Conservation (phyloP, 2,329 filamentous ascomycete genomes). For the Chaetothyriales sp. region DNA sequence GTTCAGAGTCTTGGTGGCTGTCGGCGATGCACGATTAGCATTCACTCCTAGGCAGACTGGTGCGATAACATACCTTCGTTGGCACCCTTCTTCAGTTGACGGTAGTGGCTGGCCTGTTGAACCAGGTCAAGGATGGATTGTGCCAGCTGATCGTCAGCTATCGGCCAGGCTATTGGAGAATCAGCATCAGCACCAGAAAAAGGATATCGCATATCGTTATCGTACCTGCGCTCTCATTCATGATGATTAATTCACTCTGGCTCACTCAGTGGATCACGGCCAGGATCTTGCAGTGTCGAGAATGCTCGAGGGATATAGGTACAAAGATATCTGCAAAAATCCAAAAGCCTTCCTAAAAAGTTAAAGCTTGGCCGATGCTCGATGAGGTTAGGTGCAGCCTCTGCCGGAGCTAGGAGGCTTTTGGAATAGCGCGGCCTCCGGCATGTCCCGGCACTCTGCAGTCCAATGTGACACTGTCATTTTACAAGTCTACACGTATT, state of each 20-base stretch:
- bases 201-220: background rate
- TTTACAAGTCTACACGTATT: no score
- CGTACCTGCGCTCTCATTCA: conserved; percentile 4
- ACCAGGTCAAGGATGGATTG: conserved; percentile 63
- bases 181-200: background rate
- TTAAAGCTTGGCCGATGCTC: no score
- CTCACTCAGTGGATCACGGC: conserved; percentile 5
- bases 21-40: background rate
- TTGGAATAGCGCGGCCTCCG: no score
- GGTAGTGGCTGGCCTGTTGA: conserved; percentile 49
- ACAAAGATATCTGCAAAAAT: background rate
- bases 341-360: no score
- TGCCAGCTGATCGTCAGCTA: conserved; percentile 50
- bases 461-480: no score
- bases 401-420: no score
- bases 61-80: conserved; percentile 40
- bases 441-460: no score
- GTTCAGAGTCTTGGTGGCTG: conserved; percentile 71
- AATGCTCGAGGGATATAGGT: background rate
- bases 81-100: conserved; percentile 66
- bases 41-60: background rate
- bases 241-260: conserved; percentile 1
- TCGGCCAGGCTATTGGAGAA: conserved; percentile 39
- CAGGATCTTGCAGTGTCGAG: conserved; percentile 2
- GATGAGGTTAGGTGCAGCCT: no score